These are phyloP conservation scores for Ramularia collo-cygni DNA, from an alignment of 2,329 filamentous ascomycete species.

Conservation along the genomic window DNA sequence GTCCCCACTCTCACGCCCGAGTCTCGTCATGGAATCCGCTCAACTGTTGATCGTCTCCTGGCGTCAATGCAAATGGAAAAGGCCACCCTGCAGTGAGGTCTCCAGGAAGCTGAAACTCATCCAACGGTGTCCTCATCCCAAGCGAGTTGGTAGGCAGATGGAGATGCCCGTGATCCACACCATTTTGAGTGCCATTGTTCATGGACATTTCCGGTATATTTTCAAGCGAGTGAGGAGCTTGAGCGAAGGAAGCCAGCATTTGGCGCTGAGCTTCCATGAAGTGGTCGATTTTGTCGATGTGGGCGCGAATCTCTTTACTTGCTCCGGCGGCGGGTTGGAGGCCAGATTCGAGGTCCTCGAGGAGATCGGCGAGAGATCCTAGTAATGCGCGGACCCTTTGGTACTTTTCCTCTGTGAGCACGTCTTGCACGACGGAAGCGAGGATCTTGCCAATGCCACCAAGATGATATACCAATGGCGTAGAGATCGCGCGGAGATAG, in stretches of 20 bases:
- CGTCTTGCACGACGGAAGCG: constrained; percentile 41
- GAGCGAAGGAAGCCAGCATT: constrained; percentile 13
- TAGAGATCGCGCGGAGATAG: constrained; percentile 44
- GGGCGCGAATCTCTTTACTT: constrained; percentile 34
- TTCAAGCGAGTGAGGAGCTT: constrained; percentile 1
- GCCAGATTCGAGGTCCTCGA: constrained; percentile 38
- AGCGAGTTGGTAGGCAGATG: constrained; percentile 9
- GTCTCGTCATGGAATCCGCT: constrained; percentile 6
- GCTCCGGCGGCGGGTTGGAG: constrained; percentile 36
- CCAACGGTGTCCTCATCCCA: constrained; percentile 17
- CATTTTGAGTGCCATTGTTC: not conserved
- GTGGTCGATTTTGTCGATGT: constrained; percentile 40
- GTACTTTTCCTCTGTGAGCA: constrained; percentile 38
- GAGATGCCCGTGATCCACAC: constrained; percentile 1
- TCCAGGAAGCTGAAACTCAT: constrained; percentile 35
- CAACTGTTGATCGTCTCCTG: constrained; percentile 8
- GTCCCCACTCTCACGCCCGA: too few relatives aligned
- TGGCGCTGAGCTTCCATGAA: constrained; percentile 33
- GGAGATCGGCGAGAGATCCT: constrained; percentile 40
- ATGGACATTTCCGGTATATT: not conserved
- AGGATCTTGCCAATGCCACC: constrained; percentile 45
- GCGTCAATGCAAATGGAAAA: constrained; percentile 28
- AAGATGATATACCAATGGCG: constrained; percentile 44
- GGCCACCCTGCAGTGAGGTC: constrained; percentile 38
- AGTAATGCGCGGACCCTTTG: constrained; percentile 37